Percentiles rank a stretch among this genome's conserved stretches.
Conservation (phyloP, 2,329 filamentous ascomycete species). For the Diplodia intermedia region DNA sequence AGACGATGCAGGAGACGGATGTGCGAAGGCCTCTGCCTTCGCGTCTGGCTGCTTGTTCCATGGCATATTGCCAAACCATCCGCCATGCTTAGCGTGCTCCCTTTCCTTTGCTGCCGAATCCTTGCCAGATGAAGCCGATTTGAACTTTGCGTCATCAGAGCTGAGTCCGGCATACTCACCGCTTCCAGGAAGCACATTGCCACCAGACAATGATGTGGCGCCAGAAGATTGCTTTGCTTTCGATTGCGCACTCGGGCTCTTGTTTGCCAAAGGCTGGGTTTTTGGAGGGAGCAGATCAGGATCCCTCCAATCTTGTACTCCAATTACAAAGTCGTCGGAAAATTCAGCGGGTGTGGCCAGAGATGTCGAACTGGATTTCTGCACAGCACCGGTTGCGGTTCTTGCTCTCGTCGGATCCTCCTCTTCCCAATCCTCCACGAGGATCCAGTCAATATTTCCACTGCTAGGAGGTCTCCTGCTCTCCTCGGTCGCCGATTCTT, state of each 20-base stretch:
- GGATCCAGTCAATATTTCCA: conserved; percentile 75
- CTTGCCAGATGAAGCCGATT: not conserved
- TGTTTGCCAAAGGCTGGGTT: conserved; percentile 37
- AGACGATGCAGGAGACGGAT: conserved; percentile 6
- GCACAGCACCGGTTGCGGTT: conserved; percentile 22
- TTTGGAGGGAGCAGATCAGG: conserved; percentile 68
- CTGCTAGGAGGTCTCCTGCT: conserved; percentile 73
- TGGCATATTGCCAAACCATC: conserved; percentile 36
- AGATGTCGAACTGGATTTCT: conserved; percentile 36
- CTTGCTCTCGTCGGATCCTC: conserved; percentile 43
- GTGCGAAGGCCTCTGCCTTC: not conserved
- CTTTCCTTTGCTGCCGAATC: not conserved
- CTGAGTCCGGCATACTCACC: conserved; percentile 65
- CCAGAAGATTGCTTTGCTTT: conserved; percentile 27
- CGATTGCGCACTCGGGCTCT: conserved; percentile 33
- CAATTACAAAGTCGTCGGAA: conserved; percentile 74
- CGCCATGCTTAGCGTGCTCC: conserved; percentile 39
- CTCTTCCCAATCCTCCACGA: conserved; percentile 70
- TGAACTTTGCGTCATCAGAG: not conserved
- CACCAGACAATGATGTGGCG: conserved; percentile 58
- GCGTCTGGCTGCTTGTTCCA: conserved; percentile 42
- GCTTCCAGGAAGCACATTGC: conserved; percentile 74
- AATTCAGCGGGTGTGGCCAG: conserved; percentile 27
- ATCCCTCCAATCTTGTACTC: conserved; percentile 87
- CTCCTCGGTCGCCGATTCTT: conserved; percentile 48